Conservation (phyloP, 2,329 filamentous ascomycete species). For the Fusarium verrucosum region DNA sequence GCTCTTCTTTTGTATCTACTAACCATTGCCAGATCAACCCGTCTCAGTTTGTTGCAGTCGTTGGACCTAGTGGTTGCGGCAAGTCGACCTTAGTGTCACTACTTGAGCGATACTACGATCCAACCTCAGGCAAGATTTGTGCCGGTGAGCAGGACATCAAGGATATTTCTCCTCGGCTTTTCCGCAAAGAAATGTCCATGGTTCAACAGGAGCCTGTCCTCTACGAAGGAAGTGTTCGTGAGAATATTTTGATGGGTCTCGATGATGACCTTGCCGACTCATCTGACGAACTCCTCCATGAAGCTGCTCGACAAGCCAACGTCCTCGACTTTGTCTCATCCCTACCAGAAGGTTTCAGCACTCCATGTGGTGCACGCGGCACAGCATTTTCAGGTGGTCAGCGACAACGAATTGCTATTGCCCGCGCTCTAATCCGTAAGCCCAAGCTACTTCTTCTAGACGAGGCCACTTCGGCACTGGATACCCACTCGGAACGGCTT, state of each 20-base stretch:
- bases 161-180: constrained; percentile 37
- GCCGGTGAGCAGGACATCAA: constrained; percentile 44
- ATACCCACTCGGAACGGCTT: constrained; percentile 67
- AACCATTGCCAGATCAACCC: constrained; percentile 28
- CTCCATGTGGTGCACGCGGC: constrained; percentile 68
- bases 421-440: constrained; percentile 69
- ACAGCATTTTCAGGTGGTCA: constrained; percentile 73
- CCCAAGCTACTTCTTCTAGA: constrained; percentile 72
- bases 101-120: constrained; percentile 57
- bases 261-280: constrained; percentile 22
- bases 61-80: constrained; percentile 66
- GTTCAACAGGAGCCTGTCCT: constrained; percentile 54
- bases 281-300: constrained; percentile 47
- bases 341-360: constrained; percentile 59
- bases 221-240: constrained; percentile 61
- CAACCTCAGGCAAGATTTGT: constrained; percentile 45
- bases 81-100: constrained; percentile 67
- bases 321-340: constrained; percentile 55
- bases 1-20: constrained; percentile 32
- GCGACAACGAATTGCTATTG: constrained; percentile 72
- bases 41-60: constrained; percentile 60
- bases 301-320: constrained; percentile 58
- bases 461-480: constrained; percentile 69
- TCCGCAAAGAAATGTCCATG: constrained; percentile 50
- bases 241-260: constrained; percentile 62